These are phyloP conservation scores for Graphilbum sp. DNA, from an alignment of 2,329 filamentous ascomycete genomes.

Conservation along the genomic window DNA sequence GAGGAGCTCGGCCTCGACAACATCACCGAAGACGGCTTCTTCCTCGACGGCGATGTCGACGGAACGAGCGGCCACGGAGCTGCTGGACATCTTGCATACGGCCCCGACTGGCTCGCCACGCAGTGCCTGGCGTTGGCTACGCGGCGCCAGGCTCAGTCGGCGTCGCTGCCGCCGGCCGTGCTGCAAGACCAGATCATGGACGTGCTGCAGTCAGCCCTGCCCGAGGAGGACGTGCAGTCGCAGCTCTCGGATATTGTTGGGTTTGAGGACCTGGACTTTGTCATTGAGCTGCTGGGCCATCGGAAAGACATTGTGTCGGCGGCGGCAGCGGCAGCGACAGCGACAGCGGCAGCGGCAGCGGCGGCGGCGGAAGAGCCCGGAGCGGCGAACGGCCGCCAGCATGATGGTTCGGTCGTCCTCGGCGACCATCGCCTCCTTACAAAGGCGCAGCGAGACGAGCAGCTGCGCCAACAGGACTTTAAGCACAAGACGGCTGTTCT, in stretches of 20 bases:
- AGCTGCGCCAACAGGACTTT: conserved; percentile 57
- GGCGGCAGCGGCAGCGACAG: conserved; percentile 16
- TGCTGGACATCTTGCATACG: conserved; percentile 21
- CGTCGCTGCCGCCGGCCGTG: conserved; percentile 34
- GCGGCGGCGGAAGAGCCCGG: too few relatives aligned
- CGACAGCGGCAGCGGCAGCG: conserved; percentile 13
- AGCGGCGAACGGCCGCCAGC: background rate
- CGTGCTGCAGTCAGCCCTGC: conserved; percentile 47
- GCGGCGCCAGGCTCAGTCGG: conserved; percentile 41
- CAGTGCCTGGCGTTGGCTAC: conserved; percentile 52
- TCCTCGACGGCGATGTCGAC: conserved; percentile 15
- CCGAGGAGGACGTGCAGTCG: conserved; percentile 82
- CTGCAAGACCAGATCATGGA: conserved; percentile 64
- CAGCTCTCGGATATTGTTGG: conserved; percentile 79
- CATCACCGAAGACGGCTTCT: conserved; percentile 18
- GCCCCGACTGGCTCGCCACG: conserved; percentile 51
- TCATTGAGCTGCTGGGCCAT: conserved; percentile 76
- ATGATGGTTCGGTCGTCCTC: conserved; percentile 1
- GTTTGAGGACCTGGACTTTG: conserved; percentile 83
- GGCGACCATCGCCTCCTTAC: conserved; percentile 44
- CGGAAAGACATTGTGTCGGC: conserved; percentile 47
- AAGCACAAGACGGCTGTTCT: conserved; percentile 69
- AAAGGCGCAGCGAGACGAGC: conserved; percentile 61
- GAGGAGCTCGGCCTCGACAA: conserved; percentile 34
- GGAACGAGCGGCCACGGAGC: conserved; percentile 5